These are phyloP conservation scores for Knufia fluminis DNA, from an alignment of 2,329 filamentous ascomycete species.

Conservation along the genomic window DNA sequence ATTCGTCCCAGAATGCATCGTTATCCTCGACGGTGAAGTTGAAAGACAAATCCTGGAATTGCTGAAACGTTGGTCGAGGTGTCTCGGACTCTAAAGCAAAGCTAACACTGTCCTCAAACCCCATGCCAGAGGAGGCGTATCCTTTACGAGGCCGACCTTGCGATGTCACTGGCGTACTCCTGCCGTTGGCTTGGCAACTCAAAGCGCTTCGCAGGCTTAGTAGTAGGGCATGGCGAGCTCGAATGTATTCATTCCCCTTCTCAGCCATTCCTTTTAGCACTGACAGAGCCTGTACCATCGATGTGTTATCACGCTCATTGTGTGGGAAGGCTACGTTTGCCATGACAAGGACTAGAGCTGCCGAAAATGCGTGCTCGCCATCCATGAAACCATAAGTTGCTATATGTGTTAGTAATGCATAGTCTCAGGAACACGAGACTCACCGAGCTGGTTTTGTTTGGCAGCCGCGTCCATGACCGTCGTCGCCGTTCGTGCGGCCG, in stretches of 20 bases:
- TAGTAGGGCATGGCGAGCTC: constrained; percentile 32
- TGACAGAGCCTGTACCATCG: constrained; percentile 40
- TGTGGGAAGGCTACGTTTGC: constrained; percentile 45
- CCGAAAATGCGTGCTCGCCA: constrained; percentile 47
- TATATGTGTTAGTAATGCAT: not conserved
- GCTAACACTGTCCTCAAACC: constrained; percentile 4
- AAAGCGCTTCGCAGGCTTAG: constrained; percentile 27
- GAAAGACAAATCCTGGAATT: constrained; percentile 27
- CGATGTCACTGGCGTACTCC: constrained; percentile 22
- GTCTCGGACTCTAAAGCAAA: constrained; percentile 3
- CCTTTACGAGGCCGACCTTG: not conserved
- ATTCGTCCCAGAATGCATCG: constrained; percentile 34
- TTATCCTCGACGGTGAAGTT: constrained; percentile 31
- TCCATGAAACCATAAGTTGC: constrained; percentile 52
- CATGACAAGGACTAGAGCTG: constrained; percentile 47
- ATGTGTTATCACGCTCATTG: constrained; percentile 32
- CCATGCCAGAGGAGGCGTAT: not conserved
- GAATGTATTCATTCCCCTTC: constrained; percentile 44
- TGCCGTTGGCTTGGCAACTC: constrained; percentile 11
- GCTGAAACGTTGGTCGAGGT: constrained; percentile 15
- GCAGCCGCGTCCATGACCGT: constrained; percentile 42
- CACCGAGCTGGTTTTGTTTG: constrained; percentile 36
- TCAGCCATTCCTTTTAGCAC: constrained; percentile 45
- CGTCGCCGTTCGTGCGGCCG: constrained; percentile 41
- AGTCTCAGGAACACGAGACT: not conserved